Conservation (phyloP, 2,329 filamentous ascomycete genomes). For the Nothomitra cinnamomea region DNA sequence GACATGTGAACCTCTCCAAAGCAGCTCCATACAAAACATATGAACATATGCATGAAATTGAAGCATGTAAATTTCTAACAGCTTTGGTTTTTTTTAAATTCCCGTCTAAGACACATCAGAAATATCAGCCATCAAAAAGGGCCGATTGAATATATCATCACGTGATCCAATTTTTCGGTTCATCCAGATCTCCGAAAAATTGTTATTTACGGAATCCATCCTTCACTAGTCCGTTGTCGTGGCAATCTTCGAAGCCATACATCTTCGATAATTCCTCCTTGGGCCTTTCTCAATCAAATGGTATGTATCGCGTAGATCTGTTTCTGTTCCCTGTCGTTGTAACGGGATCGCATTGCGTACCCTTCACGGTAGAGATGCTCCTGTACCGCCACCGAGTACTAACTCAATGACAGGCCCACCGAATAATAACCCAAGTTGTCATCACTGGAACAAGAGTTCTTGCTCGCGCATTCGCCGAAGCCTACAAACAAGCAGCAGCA, state of each 20-base stretch:
- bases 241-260: neutral
- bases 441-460: conserved; percentile 81
- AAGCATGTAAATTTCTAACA: too few relatives aligned
- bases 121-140: neutral
- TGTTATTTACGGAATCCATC: neutral
- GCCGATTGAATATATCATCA: neutral
- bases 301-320: neutral
- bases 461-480: conserved; percentile 81
- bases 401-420: conserved; percentile 56
- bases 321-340: neutral
- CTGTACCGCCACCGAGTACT: neutral
- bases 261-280: too few relatives aligned
- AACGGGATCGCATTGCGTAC: neutral
- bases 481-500: conserved; percentile 87
- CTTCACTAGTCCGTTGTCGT: neutral
- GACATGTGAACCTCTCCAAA: neutral
- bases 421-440: conserved; percentile 85
- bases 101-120: too few relatives aligned
- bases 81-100: too few relatives aligned
- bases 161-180: neutral
- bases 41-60: neutral
- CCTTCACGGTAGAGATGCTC: neutral
- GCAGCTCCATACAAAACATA: neutral
- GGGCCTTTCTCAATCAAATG: neutral
- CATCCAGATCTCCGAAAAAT: neutral